These are phyloP conservation scores for Nothomitra cinnamomea DNA, from an alignment of 2,329 filamentous ascomycete species.

Conservation along the genomic window DNA sequence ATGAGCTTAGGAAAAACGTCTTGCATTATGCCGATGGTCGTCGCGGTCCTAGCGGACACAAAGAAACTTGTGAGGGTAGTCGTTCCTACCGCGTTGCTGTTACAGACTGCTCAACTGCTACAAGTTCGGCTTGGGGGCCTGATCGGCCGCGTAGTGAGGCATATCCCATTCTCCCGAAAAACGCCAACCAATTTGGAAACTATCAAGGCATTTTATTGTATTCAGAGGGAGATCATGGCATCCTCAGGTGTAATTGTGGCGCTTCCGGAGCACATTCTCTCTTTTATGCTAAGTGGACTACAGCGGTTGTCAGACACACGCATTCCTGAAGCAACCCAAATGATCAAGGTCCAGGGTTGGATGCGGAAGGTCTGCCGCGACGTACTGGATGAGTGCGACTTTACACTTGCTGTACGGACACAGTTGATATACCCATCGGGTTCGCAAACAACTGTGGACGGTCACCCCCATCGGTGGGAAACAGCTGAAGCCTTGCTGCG, in stretches of 20 bases:
- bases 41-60: slow-evolving; percentile 24
- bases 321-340: slow-evolving; percentile 22
- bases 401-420: slow-evolving; percentile 34
- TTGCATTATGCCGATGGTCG: slow-evolving; percentile 49
- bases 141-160: slow-evolving; percentile 28
- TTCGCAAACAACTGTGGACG: slow-evolving; percentile 28
- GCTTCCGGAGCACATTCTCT: slow-evolving; percentile 47
- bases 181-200: slow-evolving; percentile 23
- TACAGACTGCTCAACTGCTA: slow-evolving; percentile 27
- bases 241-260: slow-evolving; percentile 37
- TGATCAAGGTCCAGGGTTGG: slow-evolving; percentile 22
- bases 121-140: slow-evolving; percentile 28
- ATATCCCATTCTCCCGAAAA: slow-evolving; percentile 41
- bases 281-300: slow-evolving; percentile 33
- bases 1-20: slow-evolving; percentile 44
- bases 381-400: slow-evolving; percentile 47
- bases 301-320: slow-evolving; percentile 33
- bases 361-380: slow-evolving; percentile 42
- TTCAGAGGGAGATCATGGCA: slow-evolving; percentile 37
- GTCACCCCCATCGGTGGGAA: slow-evolving; percentile 5
- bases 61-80: slow-evolving; percentile 21
- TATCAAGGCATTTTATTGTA: slow-evolving; percentile 19
- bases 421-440: slow-evolving; percentile 42
- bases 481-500: slow-evolving; percentile 23
- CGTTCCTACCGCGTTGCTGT: slow-evolving; percentile 23